Conservation (phyloP, 257 asterid species). For the Nicotiana attenuata region DNA sequence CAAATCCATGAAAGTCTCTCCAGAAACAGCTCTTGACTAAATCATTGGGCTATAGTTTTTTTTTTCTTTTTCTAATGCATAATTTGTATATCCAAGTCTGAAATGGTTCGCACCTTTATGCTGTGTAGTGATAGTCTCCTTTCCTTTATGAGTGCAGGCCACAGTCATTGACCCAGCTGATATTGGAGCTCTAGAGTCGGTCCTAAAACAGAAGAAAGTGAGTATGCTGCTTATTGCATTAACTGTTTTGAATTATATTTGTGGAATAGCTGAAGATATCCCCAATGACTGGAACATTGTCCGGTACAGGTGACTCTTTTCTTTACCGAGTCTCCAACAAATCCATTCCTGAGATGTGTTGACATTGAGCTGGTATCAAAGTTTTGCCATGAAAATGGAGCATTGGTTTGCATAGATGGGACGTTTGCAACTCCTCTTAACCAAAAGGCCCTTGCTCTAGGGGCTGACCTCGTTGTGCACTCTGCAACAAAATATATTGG, state of each 20-base stretch:
- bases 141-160: constrained; percentile 44
- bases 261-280: not conserved
- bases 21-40: not conserved
- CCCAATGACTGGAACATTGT: constrained; percentile 7
- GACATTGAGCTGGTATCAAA: constrained; percentile 83
- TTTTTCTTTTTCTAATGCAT: not conserved
- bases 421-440: constrained; percentile 92
- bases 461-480: constrained; percentile 87
- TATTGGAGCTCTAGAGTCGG: constrained; percentile 71
- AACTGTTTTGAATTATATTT: not conserved
- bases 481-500: constrained; percentile 85
- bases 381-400: constrained; percentile 86
- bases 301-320: constrained; percentile 68
- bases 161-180: constrained; percentile 96
- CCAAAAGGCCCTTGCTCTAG: constrained; percentile 91
- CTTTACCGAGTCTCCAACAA: constrained; percentile 92
- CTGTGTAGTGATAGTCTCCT: not conserved
- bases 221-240: constrained; percentile 18
- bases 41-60: not conserved
- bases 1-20: not conserved
- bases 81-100: not conserved
- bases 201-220: constrained; percentile 57
- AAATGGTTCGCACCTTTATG: not conserved
- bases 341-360: constrained; percentile 90
- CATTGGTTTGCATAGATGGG: constrained; percentile 77